These are phyloP conservation scores for Hericium rajendrae DNA, from an alignment of 768 basidiomycete genomes.

Conservation along the genomic window DNA sequence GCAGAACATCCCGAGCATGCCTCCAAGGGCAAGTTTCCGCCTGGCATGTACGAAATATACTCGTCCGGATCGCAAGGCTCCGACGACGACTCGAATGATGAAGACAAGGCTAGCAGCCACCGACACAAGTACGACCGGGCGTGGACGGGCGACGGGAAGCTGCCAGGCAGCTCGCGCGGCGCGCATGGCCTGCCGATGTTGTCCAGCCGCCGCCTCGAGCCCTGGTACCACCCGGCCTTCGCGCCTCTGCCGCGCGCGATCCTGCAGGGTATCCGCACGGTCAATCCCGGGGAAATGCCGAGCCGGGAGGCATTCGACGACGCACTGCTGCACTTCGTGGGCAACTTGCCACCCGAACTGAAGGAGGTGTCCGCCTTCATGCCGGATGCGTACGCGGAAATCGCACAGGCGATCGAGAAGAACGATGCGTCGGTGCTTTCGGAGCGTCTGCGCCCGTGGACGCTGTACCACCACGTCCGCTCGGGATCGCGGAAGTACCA, in stretches of 20 bases:
- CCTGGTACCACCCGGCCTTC: constrained; percentile 52
- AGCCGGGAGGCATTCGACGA: constrained; percentile 43
- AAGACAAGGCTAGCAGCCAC: neutral
- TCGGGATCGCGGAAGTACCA: constrained; percentile 50
- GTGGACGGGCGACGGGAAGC: neutral
- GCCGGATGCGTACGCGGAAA: constrained; percentile 42
- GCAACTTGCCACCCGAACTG: constrained; percentile 42
- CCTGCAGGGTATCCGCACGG: constrained; percentile 40
- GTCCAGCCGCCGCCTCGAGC: constrained; percentile 32
- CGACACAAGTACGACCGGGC: constrained; percentile 2
- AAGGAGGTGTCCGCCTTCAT: constrained; percentile 51
- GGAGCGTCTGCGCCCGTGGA: constrained; percentile 41
- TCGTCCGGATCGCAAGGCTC: constrained; percentile 11
- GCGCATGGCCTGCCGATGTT: neutral
- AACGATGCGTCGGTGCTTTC: constrained; percentile 23
- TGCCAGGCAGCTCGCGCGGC: neutral
- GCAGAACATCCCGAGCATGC: constrained; percentile 12
- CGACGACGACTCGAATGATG: constrained; percentile 11
- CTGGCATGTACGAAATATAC: constrained; percentile 6
- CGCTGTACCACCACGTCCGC: constrained; percentile 48
- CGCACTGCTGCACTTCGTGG: constrained; percentile 37
- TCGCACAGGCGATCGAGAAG: constrained; percentile 39
- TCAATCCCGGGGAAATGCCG: constrained; percentile 54
- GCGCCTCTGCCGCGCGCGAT: constrained; percentile 50
- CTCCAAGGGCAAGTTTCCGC: constrained; percentile 5